Percentiles rank a stretch among this genome's conserved stretches.
Conservation (phyloP, 257 asterid genomes). For the Galeopsis tetrahit region DNA sequence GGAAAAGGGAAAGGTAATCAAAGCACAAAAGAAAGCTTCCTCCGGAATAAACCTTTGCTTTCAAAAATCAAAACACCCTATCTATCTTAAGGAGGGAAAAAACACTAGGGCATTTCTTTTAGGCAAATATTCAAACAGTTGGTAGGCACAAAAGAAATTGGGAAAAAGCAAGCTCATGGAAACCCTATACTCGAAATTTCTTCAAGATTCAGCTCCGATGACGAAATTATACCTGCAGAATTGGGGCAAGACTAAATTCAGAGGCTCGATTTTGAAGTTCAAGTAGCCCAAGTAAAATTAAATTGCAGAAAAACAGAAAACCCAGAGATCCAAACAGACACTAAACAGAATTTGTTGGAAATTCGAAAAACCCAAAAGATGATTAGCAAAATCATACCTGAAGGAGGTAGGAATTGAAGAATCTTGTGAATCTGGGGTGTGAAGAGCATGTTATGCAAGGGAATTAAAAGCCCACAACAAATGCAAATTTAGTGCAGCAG, state of each 20-base stretch:
- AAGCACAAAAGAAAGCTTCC: slow-evolving; percentile 59
- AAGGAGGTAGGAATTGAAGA: slow-evolving; percentile 26
- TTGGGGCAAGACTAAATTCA: slow-evolving; percentile 6
- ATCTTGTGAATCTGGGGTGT: slow-evolving; percentile 22
- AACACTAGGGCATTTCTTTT: slow-evolving; percentile 42
- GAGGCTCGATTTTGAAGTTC: neutral
- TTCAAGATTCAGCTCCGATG: slow-evolving; percentile 28
- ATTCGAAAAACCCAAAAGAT: slow-evolving; percentile 24
- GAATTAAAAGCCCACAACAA: slow-evolving; percentile 57
- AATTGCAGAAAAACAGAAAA: slow-evolving; percentile 26
- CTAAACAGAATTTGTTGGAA: slow-evolving; percentile 14
- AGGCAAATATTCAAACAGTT: slow-evolving; percentile 52
- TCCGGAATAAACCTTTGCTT: slow-evolving; percentile 67
- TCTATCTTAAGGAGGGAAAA: slow-evolving; percentile 55
- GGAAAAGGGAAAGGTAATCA: slow-evolving; percentile 61
- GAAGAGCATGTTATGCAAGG: slow-evolving; percentile 15
- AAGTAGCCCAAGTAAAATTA: slow-evolving; percentile 21
- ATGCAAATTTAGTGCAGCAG: slow-evolving; percentile 67
- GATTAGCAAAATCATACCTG: slow-evolving; percentile 17
- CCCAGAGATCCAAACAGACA: slow-evolving; percentile 47
- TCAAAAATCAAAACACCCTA: slow-evolving; percentile 57
- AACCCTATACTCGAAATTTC: slow-evolving; percentile 37
- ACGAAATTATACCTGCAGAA: neutral
- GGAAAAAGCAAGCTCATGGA: slow-evolving; percentile 10
- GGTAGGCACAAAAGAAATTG: slow-evolving; percentile 34